Conservation (phyloP, 495 filamentous ascomycete species). For the Pyronema omphalodes region DNA sequence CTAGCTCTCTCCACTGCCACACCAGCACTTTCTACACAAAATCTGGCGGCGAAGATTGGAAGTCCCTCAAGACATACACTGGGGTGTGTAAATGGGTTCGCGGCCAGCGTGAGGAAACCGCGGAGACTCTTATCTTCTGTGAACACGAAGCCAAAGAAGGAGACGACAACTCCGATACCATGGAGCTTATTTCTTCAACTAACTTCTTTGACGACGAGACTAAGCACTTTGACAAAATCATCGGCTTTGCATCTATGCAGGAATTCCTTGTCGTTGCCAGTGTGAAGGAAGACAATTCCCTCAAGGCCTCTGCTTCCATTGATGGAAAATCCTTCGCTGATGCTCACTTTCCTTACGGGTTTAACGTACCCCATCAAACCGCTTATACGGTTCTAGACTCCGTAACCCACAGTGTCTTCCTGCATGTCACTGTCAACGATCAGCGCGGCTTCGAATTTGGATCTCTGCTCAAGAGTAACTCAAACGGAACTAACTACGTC, state of each 20-base stretch:
- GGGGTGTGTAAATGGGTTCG: conserved; percentile 66
- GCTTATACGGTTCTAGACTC: conserved; percentile 87
- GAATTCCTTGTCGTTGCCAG: conserved; percentile 88
- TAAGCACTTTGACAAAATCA: conserved; percentile 46
- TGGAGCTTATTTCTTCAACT: conserved; percentile 46
- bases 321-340: conserved; percentile 67
- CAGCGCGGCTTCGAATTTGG: conserved; percentile 47
- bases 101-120: conserved; percentile 39
- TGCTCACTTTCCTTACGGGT: conserved; percentile 66
- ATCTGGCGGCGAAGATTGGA: conserved; percentile 46
- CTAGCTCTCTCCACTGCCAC: conserved; percentile 38
- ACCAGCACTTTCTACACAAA: conserved; percentile 47
- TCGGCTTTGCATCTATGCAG: conserved; percentile 76
- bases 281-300: conserved; percentile 41
- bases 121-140: conserved; percentile 60
- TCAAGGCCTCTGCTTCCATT: conserved; percentile 64
- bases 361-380: conserved; percentile 53
- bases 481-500: conserved; percentile 88
- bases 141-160: conserved; percentile 51
- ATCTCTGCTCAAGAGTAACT: conserved; percentile 92
- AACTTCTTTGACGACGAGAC: conserved; percentile 50
- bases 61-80: conserved; percentile 45
- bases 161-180: conserved; percentile 8
- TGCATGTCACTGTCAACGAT: conserved; percentile 65
- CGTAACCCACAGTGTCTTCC: conserved; percentile 77